phyloP scores from a whole-genome alignment of 768 basidiomycete species.

The Podaxis pistillaris region DNA sequence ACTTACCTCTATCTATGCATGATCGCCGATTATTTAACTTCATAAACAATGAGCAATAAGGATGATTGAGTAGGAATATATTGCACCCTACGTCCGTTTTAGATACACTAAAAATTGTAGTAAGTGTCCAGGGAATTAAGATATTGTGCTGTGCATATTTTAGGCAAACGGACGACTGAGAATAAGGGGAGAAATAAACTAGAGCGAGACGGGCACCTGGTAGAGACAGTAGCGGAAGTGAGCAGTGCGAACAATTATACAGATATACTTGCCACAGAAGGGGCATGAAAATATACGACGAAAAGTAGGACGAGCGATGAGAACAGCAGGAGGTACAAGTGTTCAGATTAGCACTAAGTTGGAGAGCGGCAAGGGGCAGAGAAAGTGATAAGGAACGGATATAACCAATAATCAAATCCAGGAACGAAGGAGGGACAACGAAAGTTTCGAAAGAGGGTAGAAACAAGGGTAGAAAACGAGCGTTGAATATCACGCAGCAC shows the following conservation, averaged over 20 bases:
- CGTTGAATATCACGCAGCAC: background rate
- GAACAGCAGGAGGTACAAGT: background rate
- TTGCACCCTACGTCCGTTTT: background rate
- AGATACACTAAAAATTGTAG: background rate
- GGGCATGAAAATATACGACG: too few species aligned
- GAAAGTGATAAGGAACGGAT: background rate
- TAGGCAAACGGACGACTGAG: background rate
- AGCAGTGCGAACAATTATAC: background rate
- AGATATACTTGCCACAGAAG: too few species aligned
- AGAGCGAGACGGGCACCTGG: background rate
- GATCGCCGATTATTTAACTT: background rate
- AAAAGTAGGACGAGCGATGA: background rate
- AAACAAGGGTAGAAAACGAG: background rate
- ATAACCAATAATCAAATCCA: background rate
- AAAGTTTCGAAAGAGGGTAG: background rate
- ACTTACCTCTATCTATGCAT: background rate
- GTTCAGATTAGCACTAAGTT: constrained; percentile 4
- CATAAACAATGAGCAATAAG: background rate
- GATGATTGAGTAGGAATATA: background rate
- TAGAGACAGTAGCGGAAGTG: background rate
- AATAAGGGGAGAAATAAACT: background rate
- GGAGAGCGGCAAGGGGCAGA: background rate
- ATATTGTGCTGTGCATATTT: background rate
- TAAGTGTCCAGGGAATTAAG: background rate
- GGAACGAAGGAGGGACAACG: background rate